These are phyloP conservation scores for Amauroascus verrucosus DNA, from an alignment of 2,329 filamentous ascomycete species.

Conservation along the genomic window DNA sequence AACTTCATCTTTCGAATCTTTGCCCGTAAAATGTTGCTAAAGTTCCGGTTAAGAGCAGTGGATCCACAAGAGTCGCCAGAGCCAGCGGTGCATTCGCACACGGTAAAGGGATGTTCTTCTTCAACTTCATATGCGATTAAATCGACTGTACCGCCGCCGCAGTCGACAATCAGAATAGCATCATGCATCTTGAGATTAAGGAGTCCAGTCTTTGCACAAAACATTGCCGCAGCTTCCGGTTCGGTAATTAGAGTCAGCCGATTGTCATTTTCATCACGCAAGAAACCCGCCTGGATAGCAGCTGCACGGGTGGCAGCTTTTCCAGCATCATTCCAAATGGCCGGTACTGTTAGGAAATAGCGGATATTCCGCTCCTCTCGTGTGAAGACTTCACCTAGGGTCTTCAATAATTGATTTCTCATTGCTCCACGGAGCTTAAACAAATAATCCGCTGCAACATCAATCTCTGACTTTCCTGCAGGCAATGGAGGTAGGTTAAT, in stretches of 20 bases:
- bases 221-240: slow-evolving; percentile 91
- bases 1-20: slow-evolving; percentile 99
- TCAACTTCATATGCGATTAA: slow-evolving; percentile 98
- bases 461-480: slow-evolving; percentile 95
- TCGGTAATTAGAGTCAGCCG: slow-evolving; percentile 88
- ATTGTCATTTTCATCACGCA: slow-evolving; percentile 96
- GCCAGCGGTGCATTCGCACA: slow-evolving; percentile 92
- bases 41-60: slow-evolving; percentile 95
- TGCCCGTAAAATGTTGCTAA: slow-evolving; percentile 92
- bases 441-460: slow-evolving; percentile 97
- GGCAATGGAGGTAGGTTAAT: slow-evolving; percentile 97
- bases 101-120: slow-evolving; percentile 92
- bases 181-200: slow-evolving; percentile 97
- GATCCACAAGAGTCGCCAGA: slow-evolving; percentile 97
- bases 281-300: slow-evolving; percentile 91
- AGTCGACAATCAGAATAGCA: slow-evolving; percentile 96
- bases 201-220: slow-evolving; percentile 93
- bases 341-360: slow-evolving; percentile 96
- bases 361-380: slow-evolving; percentile 95
- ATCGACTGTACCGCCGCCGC: slow-evolving; percentile 96
- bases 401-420: slow-evolving; percentile 91
- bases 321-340: slow-evolving; percentile 98
- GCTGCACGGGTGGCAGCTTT: slow-evolving; percentile 94
- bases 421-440: slow-evolving; percentile 97
- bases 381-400: slow-evolving; percentile 92